A percentile compares a stretch with the other conserved stretches of the same genome.
phyloP scores from a whole-genome alignment of 306 rosid species.

The Cicer cuneatum region DNA sequence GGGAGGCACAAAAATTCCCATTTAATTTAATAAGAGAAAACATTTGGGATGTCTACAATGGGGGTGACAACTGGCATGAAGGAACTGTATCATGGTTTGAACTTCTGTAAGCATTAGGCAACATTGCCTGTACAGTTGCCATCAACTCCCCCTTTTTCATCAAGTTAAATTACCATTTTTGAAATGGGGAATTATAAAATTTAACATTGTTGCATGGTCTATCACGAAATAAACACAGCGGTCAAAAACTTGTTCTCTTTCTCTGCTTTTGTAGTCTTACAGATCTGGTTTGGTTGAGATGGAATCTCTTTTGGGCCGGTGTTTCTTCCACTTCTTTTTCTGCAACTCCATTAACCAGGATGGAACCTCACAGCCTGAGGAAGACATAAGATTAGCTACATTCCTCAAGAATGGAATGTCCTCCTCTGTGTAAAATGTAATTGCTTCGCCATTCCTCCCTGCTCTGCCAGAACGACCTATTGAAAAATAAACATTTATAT shows the following conservation, averaged over 20 bases:
- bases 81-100: conserved; percentile 2
- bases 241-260: conserved; percentile 7
- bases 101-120: background rate
- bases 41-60: conserved; percentile 4
- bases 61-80: background rate
- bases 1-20: conserved; percentile 10
- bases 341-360: conserved; percentile 68
- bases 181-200: conserved; percentile 14
- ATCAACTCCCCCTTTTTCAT: background rate
- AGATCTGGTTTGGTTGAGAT: conserved; percentile 68
- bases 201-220: conserved; percentile 7
- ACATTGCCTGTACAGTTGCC: background rate
- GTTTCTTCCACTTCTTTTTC: conserved; percentile 92
- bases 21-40: background rate
- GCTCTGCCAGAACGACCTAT: conserved; percentile 98
- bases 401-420: conserved; percentile 82
- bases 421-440: conserved; percentile 84
- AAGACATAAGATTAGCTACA: conserved; percentile 79
- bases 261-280: conserved; percentile 41
- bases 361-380: conserved; percentile 94
- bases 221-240: background rate
- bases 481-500: conserved; percentile 35
- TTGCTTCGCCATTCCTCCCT: conserved; percentile 90
- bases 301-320: conserved; percentile 78
- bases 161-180: background rate